Conservation (phyloP, 1,284 basidiomycete genomes). For the Omphalotus olearius region DNA sequence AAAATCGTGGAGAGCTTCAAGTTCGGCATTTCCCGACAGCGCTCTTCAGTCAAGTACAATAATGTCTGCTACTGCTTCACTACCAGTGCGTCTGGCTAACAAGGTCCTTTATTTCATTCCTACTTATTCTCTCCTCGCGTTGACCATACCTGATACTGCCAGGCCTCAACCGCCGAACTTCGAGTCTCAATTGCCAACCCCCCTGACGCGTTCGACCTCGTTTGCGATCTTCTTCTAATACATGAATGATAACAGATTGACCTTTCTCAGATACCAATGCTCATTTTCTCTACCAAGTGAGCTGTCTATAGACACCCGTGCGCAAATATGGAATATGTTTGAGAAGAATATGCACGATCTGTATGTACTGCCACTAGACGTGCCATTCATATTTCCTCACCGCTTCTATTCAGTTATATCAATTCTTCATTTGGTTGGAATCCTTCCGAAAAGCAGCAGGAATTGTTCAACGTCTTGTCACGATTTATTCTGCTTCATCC, state of each 20-base stretch:
- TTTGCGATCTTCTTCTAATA: too few relatives aligned
- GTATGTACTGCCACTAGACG: conserved; percentile 29
- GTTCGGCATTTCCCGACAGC: not conserved
- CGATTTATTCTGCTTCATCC: conserved; percentile 52
- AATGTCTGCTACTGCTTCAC: conserved; percentile 17
- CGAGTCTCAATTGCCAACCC: not conserved
- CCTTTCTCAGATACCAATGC: conserved; percentile 27
- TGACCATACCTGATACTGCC: not conserved
- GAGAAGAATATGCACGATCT: conserved; percentile 54
- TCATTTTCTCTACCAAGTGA: conserved; percentile 33
- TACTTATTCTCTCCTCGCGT: not conserved
- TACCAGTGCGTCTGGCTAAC: conserved; percentile 20
- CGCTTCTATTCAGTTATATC: conserved; percentile 34
- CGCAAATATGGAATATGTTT: conserved; percentile 49
- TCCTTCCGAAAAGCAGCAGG: conserved; percentile 46
- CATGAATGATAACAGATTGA: too few relatives aligned
- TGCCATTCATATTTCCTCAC: not conserved
- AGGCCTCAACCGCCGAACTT: conserved; percentile 20
- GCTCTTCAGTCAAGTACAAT: conserved; percentile 1
- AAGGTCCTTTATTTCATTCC: conserved; percentile 13
- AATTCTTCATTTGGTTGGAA: conserved; percentile 68
- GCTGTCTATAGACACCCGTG: conserved; percentile 33
- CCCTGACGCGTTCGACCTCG: not conserved
- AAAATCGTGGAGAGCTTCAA: not conserved
- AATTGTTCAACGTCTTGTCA: conserved; percentile 56